Conservation (phyloP, 768 basidiomycete genomes). For the Mycena venus region DNA sequence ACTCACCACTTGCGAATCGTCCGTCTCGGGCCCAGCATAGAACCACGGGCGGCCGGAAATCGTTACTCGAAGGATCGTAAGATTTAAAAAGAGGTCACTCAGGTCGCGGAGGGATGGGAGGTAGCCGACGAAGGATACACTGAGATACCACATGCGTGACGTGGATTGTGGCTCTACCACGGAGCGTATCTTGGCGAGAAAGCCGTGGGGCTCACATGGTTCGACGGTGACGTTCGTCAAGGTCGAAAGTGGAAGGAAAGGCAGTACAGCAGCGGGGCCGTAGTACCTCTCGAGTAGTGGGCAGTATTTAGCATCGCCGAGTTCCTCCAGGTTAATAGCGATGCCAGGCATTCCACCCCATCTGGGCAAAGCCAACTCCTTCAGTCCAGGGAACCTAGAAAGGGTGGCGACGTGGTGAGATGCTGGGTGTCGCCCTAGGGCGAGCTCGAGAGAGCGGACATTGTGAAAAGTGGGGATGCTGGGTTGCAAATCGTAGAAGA, state of each 20-base stretch:
- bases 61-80: background rate
- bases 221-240: background rate
- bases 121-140: background rate
- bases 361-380: background rate
- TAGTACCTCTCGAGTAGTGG: background rate
- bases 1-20: background rate
- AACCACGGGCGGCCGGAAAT: background rate
- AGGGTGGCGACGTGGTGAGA: background rate
- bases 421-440: background rate
- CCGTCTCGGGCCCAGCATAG: background rate
- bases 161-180: background rate
- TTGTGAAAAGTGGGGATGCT: background rate
- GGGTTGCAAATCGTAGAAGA: background rate
- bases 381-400: background rate
- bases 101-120: background rate
- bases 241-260: background rate
- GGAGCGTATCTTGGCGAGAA: background rate
- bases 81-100: background rate
- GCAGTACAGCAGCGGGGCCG: background rate
- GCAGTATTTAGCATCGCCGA: background rate
- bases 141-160: background rate
- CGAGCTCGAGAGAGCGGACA: background rate
- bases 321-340: background rate
- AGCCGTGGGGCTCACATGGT: background rate
- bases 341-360: background rate